These are phyloP conservation scores for Colletotrichum tanaceti DNA, from an alignment of 2,329 filamentous ascomycete genomes.

Conservation along the genomic window DNA sequence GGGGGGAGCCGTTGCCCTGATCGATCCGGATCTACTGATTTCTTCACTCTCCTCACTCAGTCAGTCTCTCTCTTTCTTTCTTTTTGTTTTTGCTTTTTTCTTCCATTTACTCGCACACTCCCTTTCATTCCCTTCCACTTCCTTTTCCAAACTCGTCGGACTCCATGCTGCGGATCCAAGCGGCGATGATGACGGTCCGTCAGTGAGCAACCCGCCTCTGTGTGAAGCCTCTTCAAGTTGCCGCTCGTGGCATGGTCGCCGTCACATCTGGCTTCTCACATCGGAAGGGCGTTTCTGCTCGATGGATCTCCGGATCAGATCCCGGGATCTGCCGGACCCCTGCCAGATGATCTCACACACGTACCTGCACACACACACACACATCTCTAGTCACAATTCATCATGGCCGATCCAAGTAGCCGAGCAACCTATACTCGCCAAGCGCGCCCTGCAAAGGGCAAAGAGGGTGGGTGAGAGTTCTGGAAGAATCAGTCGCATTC, in stretches of 20 bases:
- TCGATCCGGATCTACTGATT: constrained; percentile 27
- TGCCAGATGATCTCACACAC: constrained; percentile 16
- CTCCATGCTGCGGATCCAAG: neutral
- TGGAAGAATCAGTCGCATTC: constrained; percentile 35
- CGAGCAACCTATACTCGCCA: neutral
- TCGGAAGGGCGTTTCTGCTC: constrained; percentile 2
- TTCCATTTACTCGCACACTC: neutral
- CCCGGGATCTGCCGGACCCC: constrained; percentile 6
- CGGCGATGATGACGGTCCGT: neutral
- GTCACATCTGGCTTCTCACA: constrained; percentile 24
- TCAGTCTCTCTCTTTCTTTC: constrained; percentile 11
- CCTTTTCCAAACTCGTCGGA: neutral
- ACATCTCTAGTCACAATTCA: neutral
- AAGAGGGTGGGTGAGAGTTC: constrained; percentile 23
- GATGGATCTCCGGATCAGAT: constrained; percentile 18
- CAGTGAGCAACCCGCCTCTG: neutral
- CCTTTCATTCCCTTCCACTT: constrained; percentile 4
- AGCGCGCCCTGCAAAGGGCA: constrained; percentile 2
- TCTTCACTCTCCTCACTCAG: too few relatives aligned
- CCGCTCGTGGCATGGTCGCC: constrained; percentile 8
- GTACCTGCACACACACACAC: too few relatives aligned
- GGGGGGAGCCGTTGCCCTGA: constrained; percentile 35
- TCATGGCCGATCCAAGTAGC: constrained; percentile 27
- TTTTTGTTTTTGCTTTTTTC: constrained; percentile 23
- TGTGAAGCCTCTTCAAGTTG: neutral